These are phyloP conservation scores for Kazachstania psychrophila DNA, from an alignment of 805 yeast genomes.

Conservation along the genomic window DNA sequence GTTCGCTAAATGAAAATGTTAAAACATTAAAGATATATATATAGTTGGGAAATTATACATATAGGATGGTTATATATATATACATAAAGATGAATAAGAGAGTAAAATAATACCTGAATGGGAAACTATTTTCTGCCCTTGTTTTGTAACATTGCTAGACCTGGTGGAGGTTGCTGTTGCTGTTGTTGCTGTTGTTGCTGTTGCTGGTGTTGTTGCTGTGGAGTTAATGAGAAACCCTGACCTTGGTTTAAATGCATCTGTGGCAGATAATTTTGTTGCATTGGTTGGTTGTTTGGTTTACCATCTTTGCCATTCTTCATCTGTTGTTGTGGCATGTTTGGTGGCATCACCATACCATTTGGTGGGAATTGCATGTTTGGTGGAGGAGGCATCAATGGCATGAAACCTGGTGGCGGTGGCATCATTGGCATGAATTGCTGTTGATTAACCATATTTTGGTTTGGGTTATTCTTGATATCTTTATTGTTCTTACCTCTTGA, in stretches of 20 bases:
- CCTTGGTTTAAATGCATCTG: slow-evolving; percentile 13
- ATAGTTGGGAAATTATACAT: too few relatives aligned
- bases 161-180: background rate
- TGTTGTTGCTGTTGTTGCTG: too few relatives aligned
- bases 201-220: too few relatives aligned
- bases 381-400: slow-evolving; percentile 22
- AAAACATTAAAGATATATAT: too few relatives aligned
- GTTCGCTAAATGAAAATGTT: too few relatives aligned
- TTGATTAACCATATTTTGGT: slow-evolving; percentile 5
- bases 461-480: background rate
- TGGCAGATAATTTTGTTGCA: slow-evolving; percentile 20
- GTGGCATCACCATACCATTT: slow-evolving; percentile 4
- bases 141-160: background rate
- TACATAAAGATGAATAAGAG: background rate
- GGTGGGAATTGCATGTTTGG: slow-evolving; percentile 21
- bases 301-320: background rate
- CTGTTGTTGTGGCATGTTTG: slow-evolving; percentile 2
- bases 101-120: background rate
- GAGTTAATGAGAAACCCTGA: background rate
- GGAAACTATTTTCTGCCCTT: background rate
- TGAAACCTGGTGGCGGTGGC: slow-evolving; percentile 26
- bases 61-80: too few relatives aligned
- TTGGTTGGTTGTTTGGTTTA: too few relatives aligned
- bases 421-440: slow-evolving; percentile 22
- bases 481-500: slow-evolving; percentile 2